These are phyloP conservation scores for Sequoiadendron giganteum DNA, from an alignment of 75 land plant genomes.

Conservation along the genomic window DNA sequence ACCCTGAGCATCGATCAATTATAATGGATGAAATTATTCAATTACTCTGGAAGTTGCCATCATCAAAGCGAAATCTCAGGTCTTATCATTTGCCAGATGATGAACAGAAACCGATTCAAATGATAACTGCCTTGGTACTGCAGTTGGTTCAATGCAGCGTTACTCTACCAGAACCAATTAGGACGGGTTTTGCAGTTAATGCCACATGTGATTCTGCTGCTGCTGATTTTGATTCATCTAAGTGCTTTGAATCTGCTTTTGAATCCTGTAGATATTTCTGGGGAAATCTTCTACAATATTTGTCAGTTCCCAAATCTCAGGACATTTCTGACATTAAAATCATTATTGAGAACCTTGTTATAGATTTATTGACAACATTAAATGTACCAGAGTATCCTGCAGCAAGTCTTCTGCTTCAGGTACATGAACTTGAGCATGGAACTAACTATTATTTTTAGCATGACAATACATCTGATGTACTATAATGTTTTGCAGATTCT, in stretches of 20 bases:
- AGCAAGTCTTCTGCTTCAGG: constrained; percentile 86
- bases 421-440: constrained; percentile 13
- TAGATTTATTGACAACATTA: constrained; percentile 79
- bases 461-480: constrained; percentile 4
- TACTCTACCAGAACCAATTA: constrained; percentile 42
- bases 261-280: constrained; percentile 79
- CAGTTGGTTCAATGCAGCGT: constrained; percentile 90
- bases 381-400: constrained; percentile 98
- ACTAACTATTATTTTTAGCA: background rate
- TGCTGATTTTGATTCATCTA: constrained; percentile 30
- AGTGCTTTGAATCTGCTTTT: constrained; percentile 70
- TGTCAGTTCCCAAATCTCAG: constrained; percentile 65
- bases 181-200: constrained; percentile 3
- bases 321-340: constrained; percentile 78
- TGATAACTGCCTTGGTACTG: constrained; percentile 85
- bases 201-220: constrained; percentile 25
- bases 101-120: constrained; percentile 91
- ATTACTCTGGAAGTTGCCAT: constrained; percentile 75
- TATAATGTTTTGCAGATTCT: constrained; percentile 76
- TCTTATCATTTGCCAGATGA: constrained; percentile 91
- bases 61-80: constrained; percentile 68
- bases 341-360: constrained; percentile 79
- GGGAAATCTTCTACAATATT: constrained; percentile 80
- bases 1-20: constrained; percentile 70
- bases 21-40: constrained; percentile 81